Evolutionary conservation across 2,329 filamentous ascomycete species (phyloP), one percentile per base, ranked within the genome.

Genomic region (Exophiala spinifera): DNA sequence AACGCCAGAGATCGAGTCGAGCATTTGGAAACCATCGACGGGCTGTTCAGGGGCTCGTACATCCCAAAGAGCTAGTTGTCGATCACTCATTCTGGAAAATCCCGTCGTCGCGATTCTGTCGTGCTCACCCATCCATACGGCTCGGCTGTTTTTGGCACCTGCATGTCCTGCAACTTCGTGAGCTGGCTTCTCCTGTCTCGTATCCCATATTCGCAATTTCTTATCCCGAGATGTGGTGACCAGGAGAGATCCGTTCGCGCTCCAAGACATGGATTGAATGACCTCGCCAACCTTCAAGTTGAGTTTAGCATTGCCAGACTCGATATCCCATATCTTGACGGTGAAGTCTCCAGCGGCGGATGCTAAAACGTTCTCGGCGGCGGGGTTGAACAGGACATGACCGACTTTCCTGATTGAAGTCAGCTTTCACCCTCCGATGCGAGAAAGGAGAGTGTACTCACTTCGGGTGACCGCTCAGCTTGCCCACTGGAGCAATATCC

Each of bases 51-150:
- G 83, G 61, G 84, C 86, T 64, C 91, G 88, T 45, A 91, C 85
- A 76, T 99, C 94, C 94, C 94, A 99, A 34, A 99, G 80, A 49
- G 89, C 94, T 64, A 99, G 81, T 72, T 99, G 94, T 50, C 94
- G 86, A 75, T 99, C 94, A 70, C 94, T 97, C 94, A 97, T 97
- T 70, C 86, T 88, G 47, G 91, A 96, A 80, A 99, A 99, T 61
- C 94, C 94, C 4, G 94, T 97, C 1, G 94, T 97, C 49, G 89
- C 94, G 67, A 99, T 86, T 62, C 92, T 86, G 75, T 97, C 95
- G 69, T 95, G 90, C 74, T 97, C 94, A 68, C 92, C 94, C 81
- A 99, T 82, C 94, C 94, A 99, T 13, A 96, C 91, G 25, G 88
- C 87, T 69, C 94, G 87, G 74, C 92, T 96, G 79, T 95, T 97